phyloP scores from a whole-genome alignment of 352 stramenopile species.

The Phytophthora megakarya region DNA sequence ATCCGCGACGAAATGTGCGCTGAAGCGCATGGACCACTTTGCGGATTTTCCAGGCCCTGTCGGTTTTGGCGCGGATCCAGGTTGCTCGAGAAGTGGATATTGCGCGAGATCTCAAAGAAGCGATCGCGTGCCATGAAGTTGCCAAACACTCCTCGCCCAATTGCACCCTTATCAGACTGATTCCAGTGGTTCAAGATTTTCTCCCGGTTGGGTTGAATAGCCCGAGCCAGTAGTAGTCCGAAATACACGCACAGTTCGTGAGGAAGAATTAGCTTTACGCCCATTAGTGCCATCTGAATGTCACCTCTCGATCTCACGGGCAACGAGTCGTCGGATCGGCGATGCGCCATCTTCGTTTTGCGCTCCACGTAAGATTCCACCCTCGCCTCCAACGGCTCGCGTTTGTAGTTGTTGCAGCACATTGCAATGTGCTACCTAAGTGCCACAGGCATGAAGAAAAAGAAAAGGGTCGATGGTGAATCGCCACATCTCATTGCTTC shows the following conservation, averaged over 20 bases:
- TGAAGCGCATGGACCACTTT: slow-evolving; percentile 3
- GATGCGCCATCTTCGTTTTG: not conserved
- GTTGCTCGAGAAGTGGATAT: slow-evolving; percentile 9
- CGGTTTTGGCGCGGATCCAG: not conserved
- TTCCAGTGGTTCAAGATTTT: not conserved
- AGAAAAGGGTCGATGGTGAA: not conserved
- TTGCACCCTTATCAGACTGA: not conserved
- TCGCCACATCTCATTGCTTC: not conserved
- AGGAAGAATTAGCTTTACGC: not conserved
- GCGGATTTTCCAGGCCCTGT: slow-evolving; percentile 1
- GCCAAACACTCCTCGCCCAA: not conserved
- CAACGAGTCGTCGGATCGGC: not conserved
- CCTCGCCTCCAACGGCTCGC: not conserved
- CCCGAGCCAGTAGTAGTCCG: not conserved
- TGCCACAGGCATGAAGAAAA: slow-evolving; percentile 1
- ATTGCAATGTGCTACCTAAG: not conserved
- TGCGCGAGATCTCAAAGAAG: slow-evolving; percentile 2
- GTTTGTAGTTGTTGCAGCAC: not conserved
- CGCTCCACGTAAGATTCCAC: not conserved
- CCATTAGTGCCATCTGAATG: not conserved
- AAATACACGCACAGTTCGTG: not conserved
- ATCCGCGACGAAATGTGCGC: not conserved
- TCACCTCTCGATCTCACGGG: not conserved
- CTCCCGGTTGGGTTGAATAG: slow-evolving; percentile 2
- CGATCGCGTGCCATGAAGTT: not conserved